Evolutionary conservation across 345 rosid species (phyloP), one percentile per base, ranked within the genome.

Genomic region (Salix suchowensis): DNA sequence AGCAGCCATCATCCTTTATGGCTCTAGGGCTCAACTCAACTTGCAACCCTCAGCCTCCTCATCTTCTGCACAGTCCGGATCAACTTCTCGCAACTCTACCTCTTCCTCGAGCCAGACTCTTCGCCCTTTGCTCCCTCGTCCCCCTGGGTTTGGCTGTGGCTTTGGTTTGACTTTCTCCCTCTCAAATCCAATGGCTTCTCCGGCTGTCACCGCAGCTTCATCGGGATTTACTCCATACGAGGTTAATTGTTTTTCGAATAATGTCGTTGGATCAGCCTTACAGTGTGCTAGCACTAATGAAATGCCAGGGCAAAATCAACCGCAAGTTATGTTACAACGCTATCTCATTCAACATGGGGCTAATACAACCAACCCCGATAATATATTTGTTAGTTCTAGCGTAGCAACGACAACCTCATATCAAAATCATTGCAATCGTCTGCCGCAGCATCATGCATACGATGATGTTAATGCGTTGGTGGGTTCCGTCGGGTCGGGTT

Each of bases 101-200:
- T 86, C 89, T 0, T 87, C 91, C 4, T 79, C 89, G 0, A 75
- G 91, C 4, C 91, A 86, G 73, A 89, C 86, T 62, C 91, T 94
- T 55, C 89, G 98, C 58, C 98, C 97, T n/a, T 81, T 94, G 72
- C 97, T 94, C 44, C 98, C 97, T 66, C 94, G 97, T 3, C 98
- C 98, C 2, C 74, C 96, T 0, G 87, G 83, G 3, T 82, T 81
- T 32, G 50, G 50, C 13, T 46, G 50, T 46, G 50, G 50, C 50
- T 46, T 46, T 46, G 82, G 83, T 14, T 79, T 81, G 79, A 70
- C 74, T 16, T 78, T 76, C 32, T 61, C 80, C 13, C 37, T 65
- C 9, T 61, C 85, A 3, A 5, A 52, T 52, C 21, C 77, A 24
- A 3, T 68, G 66, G 46, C 71, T 78, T 24, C 75, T 19, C 68